phyloP scores from a whole-genome alignment of 2,329 filamentous ascomycete genomes.

The Bipolaris sorokiniana region DNA sequence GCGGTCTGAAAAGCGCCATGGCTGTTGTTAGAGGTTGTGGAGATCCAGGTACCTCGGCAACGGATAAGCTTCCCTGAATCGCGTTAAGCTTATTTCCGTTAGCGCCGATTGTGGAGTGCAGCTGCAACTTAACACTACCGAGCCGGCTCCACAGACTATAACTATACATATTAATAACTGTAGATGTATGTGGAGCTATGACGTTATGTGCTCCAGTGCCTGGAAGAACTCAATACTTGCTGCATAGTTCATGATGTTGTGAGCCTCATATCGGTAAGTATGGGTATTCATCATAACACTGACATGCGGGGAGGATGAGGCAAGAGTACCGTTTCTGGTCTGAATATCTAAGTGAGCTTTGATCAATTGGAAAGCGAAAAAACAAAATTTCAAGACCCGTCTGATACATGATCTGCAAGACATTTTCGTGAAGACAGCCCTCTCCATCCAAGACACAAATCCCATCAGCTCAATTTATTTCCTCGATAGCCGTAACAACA shows the following conservation, averaged over 20 bases:
- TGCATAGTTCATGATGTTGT: no score
- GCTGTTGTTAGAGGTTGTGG: conserved; percentile 13
- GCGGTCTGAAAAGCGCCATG: conserved; percentile 26
- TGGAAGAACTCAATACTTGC: no score
- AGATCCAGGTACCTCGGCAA: conserved; percentile 33
- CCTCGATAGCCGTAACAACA: neutral
- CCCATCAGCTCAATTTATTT: neutral
- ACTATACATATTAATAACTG: neutral
- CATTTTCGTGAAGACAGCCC: neutral
- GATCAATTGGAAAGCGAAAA: neutral
- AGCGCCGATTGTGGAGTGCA: neutral
- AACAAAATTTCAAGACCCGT: neutral
- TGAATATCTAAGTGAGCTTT: neutral
- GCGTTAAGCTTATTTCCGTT: neutral
- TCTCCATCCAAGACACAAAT: neutral
- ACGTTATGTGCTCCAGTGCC: no score
- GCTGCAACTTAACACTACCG: neutral
- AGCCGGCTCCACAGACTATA: neutral
- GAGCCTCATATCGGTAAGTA: no score
- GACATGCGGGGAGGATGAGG: neutral
- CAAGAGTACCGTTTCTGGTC: neutral
- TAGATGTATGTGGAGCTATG: no score
- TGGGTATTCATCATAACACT: neutral
- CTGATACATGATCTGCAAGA: neutral
- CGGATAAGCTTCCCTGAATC: conserved; percentile 14